A percentile compares a stretch with the other conserved stretches of the same genome.
Evolutionary conservation across 1,284 basidiomycete species (phyloP).

Genomic region (Wolfiporia cocos): DNA sequence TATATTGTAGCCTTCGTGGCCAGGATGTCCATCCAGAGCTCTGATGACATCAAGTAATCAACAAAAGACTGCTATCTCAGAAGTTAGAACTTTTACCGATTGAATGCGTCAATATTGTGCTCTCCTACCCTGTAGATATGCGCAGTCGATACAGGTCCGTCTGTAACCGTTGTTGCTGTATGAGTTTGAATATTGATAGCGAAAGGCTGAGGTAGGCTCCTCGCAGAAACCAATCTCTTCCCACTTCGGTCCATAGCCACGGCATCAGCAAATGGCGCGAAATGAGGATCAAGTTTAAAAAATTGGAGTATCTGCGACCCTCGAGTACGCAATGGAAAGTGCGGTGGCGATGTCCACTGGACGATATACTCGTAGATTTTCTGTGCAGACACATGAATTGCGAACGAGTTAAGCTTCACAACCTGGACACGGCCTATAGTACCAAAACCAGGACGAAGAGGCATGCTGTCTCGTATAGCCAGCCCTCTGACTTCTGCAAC

Average conservation of each 20-base stretch:
- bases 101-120: slow-evolving; percentile 37
- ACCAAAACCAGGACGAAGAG: slow-evolving; percentile 62
- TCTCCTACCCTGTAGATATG: slow-evolving; percentile 41
- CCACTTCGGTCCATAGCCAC: slow-evolving; percentile 60
- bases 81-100: slow-evolving; percentile 37
- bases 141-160: slow-evolving; percentile 40
- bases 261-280: slow-evolving; percentile 33
- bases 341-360: slow-evolving; percentile 49
- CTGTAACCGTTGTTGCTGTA: slow-evolving; percentile 31
- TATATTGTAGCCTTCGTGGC: slow-evolving; percentile 38
- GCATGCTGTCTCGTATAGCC: slow-evolving; percentile 34
- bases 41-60: slow-evolving; percentile 27
- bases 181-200: slow-evolving; percentile 39
- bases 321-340: slow-evolving; percentile 30
- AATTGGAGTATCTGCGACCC: slow-evolving; percentile 46
- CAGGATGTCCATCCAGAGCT: slow-evolving; percentile 40
- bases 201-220: slow-evolving; percentile 49
- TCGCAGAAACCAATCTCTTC: slow-evolving; percentile 52
- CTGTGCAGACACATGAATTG: slow-evolving; percentile 42
- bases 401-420: slow-evolving; percentile 65
- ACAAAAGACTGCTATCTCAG: not conserved
- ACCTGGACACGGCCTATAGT: slow-evolving; percentile 44
- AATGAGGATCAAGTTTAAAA: slow-evolving; percentile 42
- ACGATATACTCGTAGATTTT: slow-evolving; percentile 56
- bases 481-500: not conserved